Percentiles rank a stretch among this genome's conserved stretches.
Conservation (phyloP, 2,329 filamentous ascomycete species). For the Setomelanomma holmii region DNA sequence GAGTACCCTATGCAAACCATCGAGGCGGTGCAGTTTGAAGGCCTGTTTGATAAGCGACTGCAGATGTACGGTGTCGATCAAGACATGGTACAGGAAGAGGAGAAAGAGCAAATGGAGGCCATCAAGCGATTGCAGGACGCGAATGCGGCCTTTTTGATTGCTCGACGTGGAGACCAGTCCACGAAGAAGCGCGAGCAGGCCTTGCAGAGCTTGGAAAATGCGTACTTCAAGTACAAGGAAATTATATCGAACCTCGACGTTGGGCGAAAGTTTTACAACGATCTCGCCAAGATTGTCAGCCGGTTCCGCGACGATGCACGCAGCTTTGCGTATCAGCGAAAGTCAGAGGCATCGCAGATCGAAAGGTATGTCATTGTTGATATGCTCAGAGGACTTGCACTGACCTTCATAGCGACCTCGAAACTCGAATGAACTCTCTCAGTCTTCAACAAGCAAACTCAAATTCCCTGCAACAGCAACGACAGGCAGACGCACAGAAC, state of each 20-base stretch:
- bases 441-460: constrained; percentile 57
- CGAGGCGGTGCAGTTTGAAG: constrained; percentile 88
- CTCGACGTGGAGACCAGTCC: constrained; percentile 71
- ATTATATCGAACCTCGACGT: constrained; percentile 90
- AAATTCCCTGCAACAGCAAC: constrained; percentile 53
- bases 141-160: constrained; percentile 79
- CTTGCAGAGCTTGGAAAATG: constrained; percentile 85
- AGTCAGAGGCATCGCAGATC: constrained; percentile 79
- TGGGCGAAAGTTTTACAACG: constrained; percentile 96
- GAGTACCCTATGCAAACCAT: constrained; percentile 85
- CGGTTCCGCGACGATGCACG: constrained; percentile 82
- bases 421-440: constrained; percentile 65
- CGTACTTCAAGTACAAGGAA: constrained; percentile 96
- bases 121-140: constrained; percentile 73
- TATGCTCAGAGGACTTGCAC: constrained; percentile 1
- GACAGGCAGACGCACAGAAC: constrained; percentile 60
- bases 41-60: constrained; percentile 84
- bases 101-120: constrained; percentile 76
- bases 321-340: constrained; percentile 79
- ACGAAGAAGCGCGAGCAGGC: constrained; percentile 81
- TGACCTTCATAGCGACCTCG: constrained; percentile 58
- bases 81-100: constrained; percentile 73
- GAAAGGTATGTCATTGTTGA: constrained; percentile 67
- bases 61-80: constrained; percentile 82
- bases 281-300: constrained; percentile 85